These are phyloP conservation scores for Metarhizium album DNA, from an alignment of 2,329 filamentous ascomycete species.

Conservation along the genomic window DNA sequence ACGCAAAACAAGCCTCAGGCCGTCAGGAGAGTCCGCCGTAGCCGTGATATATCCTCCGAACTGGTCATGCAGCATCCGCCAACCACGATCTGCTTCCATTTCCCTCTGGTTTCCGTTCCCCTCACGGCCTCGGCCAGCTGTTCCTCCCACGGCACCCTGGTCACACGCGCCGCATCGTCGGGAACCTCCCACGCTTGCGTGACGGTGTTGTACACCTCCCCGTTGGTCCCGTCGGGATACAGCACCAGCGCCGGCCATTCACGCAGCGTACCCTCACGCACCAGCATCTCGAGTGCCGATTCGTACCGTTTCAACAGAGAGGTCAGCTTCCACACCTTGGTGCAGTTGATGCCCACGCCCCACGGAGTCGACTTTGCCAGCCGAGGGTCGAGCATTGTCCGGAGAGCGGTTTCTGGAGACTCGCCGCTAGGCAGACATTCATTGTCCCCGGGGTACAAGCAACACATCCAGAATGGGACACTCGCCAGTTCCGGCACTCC, in stretches of 20 bases:
- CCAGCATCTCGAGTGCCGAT: slow-evolving; percentile 29
- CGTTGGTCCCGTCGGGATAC: slow-evolving; percentile 60
- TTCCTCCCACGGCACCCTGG: slow-evolving; percentile 31
- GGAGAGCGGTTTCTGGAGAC: slow-evolving; percentile 21
- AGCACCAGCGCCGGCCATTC: slow-evolving; percentile 46
- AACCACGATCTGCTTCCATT: slow-evolving; percentile 36
- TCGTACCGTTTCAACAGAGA: slow-evolving; percentile 45
- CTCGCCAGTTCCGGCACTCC: slow-evolving; percentile 15
- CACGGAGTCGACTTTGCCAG: slow-evolving; percentile 31
- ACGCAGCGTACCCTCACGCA: slow-evolving; percentile 20
- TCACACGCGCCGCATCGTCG: slow-evolving; percentile 11
- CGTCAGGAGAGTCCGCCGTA: slow-evolving; percentile 12
- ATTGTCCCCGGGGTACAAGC: slow-evolving; percentile 47
- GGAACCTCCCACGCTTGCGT: slow-evolving; percentile 49
- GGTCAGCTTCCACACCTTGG: slow-evolving; percentile 52
- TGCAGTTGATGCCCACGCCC: slow-evolving; percentile 61
- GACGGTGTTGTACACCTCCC: slow-evolving; percentile 54
- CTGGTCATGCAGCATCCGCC: slow-evolving; percentile 43
- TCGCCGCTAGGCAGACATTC: slow-evolving; percentile 47
- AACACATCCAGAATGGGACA: slow-evolving; percentile 48
- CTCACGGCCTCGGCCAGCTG: slow-evolving; percentile 32
- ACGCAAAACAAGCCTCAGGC: too few species aligned
- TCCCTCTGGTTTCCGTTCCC: slow-evolving; percentile 22
- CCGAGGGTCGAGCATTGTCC: slow-evolving; percentile 25
- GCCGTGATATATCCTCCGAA: slow-evolving; percentile 23